Evolutionary conservation across 2,329 filamentous ascomycete genomes (phyloP).

Genomic region (Cladosporium sp.): DNA sequence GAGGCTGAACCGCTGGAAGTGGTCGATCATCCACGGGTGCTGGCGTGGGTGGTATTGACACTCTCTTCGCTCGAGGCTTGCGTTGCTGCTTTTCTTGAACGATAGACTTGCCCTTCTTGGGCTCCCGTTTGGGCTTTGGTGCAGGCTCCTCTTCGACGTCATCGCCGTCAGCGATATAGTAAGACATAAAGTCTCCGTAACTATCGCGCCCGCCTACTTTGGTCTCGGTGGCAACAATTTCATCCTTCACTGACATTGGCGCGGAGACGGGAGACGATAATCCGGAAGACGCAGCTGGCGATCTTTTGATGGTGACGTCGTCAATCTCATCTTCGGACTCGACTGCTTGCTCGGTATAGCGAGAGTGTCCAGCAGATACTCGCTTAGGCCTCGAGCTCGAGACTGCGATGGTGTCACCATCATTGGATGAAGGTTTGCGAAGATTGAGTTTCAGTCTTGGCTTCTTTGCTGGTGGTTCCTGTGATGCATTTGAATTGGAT

Average conservation of each 20-base stretch:
- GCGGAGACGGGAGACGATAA: constrained; percentile 23
- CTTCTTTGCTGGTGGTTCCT: constrained; percentile 5
- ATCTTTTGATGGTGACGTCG: not conserved
- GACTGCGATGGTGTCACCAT: constrained; percentile 22
- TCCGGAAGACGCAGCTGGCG: constrained; percentile 21
- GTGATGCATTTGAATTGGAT: not conserved
- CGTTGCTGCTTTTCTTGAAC: not conserved
- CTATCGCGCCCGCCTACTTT: constrained; percentile 14
- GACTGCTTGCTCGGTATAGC: constrained; percentile 3
- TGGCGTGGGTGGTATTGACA: not conserved
- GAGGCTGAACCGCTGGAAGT: not conserved
- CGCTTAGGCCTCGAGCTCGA: constrained; percentile 17
- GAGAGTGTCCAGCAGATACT: not conserved
- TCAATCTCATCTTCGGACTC: not conserved
- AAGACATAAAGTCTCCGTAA: constrained; percentile 30
- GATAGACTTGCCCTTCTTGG: not conserved
- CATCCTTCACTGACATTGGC: constrained; percentile 13
- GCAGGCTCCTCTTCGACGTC: constrained; percentile 15
- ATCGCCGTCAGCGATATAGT: constrained; percentile 28
- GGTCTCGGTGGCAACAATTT: not conserved
- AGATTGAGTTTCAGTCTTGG: constrained; percentile 27
- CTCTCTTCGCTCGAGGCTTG: not conserved
- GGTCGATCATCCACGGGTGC: not conserved
- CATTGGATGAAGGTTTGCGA: constrained; percentile 13
- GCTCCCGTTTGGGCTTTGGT: constrained; percentile 3